Percentiles rank a stretch among this genome's conserved stretches.
Conservation (phyloP, 306 rosid species). For the Sechiopsis laciniata region DNA sequence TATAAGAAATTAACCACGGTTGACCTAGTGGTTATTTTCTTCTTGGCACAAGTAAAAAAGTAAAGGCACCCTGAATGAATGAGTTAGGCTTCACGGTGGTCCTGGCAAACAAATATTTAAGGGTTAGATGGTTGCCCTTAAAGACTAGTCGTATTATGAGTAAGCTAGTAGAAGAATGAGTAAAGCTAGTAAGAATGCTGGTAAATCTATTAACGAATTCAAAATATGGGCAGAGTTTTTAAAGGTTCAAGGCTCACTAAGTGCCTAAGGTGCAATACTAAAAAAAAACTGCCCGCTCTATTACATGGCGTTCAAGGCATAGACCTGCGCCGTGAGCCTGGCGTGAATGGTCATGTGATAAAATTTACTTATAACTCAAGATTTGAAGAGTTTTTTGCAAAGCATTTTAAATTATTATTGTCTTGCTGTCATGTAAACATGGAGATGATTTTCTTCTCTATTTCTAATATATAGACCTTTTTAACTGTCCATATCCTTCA, state of each 20-base stretch:
- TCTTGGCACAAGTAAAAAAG: background rate
- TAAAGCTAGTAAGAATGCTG: background rate
- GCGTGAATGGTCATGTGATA: background rate
- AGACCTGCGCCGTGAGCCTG: too few species aligned
- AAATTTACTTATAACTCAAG: background rate
- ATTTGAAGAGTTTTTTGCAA: background rate
- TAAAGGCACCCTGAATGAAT: background rate
- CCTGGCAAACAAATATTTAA: background rate
- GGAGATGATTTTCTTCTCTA: constrained; percentile 7
- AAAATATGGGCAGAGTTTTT: background rate
- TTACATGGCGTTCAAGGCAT: too few species aligned
- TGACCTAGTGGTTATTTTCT: background rate
- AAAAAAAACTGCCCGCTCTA: too few species aligned
- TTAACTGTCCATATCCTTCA: background rate
- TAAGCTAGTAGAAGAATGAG: background rate
- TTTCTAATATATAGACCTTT: constrained; percentile 5
- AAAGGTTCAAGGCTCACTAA: too few species aligned
- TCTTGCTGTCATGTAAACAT: background rate
- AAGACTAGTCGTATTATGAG: background rate
- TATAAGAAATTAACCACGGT: background rate
- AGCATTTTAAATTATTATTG: background rate
- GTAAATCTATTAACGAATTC: background rate
- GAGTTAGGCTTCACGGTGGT: background rate
- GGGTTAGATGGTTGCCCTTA: background rate
- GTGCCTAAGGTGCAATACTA: too few species aligned